Evolutionary conservation across 1,139 yeast genomes (phyloP).

Genomic region (Suhomyces bokatorum): DNA sequence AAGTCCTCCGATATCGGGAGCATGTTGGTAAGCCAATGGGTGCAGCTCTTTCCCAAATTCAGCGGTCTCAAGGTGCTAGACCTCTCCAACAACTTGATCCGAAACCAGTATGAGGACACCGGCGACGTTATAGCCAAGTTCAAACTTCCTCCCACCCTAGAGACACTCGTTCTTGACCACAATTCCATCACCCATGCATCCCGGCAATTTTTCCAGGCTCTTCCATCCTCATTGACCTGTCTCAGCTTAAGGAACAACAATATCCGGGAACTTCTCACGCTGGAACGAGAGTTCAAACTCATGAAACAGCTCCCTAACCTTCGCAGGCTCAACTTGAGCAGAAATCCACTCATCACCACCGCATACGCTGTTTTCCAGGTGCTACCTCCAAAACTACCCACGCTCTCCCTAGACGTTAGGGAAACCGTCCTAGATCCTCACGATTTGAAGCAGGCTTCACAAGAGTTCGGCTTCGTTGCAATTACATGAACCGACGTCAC

Average conservation of each 20-base stretch:
- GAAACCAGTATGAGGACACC: slow-evolving; percentile 20
- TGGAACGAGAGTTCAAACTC: not conserved
- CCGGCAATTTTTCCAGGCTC: slow-evolving; percentile 21
- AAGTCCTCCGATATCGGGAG: slow-evolving; percentile 41
- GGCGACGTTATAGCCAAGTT: slow-evolving; percentile 29
- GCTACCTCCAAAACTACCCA: not conserved
- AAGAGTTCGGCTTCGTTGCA: not conserved
- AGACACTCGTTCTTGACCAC: slow-evolving; percentile 25
- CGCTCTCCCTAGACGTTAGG: not conserved
- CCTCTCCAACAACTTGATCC: slow-evolving; percentile 30
- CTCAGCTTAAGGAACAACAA: slow-evolving; percentile 24
- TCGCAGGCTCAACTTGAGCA: not conserved
- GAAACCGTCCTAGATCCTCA: slow-evolving; percentile 1
- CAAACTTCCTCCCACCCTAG: slow-evolving; percentile 33
- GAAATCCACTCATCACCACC: not conserved
- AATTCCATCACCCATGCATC: slow-evolving; percentile 29
- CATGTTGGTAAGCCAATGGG: slow-evolving; percentile 36
- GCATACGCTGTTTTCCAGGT: slow-evolving; percentile 1
- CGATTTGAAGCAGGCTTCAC: slow-evolving; percentile 2
- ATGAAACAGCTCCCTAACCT: slow-evolving; percentile 6
- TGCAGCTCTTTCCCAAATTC: slow-evolving; percentile 31
- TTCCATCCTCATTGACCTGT: slow-evolving; percentile 30
- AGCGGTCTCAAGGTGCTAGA: slow-evolving; percentile 25
- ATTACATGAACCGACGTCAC: not conserved
- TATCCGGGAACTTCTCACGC: slow-evolving; percentile 2